Evolutionary conservation across 2,329 filamentous ascomycete species (phyloP).

Genomic region (Tolypocladium tundrense): DNA sequence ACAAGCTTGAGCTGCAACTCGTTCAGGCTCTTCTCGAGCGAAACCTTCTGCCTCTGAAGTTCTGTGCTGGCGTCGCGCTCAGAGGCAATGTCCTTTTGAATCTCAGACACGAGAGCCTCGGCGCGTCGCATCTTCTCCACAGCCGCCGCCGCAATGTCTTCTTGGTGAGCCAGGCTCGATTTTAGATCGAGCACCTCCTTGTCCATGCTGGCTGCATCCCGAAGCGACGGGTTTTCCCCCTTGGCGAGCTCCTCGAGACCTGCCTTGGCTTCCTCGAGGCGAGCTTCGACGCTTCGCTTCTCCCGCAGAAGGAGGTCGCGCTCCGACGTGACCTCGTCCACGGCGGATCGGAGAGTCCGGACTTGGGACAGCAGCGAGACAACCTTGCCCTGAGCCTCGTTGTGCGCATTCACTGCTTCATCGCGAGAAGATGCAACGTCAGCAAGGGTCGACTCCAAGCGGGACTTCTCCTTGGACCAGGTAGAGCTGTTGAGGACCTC

Average conservation of each 20-base stretch:
- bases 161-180: constrained; percentile 78
- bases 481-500: constrained; percentile 96
- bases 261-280: constrained; percentile 77
- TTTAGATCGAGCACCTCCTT: constrained; percentile 85
- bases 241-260: constrained; percentile 80
- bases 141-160: constrained; percentile 83
- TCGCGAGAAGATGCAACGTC: constrained; percentile 87
- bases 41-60: constrained; percentile 82
- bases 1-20: constrained; percentile 84
- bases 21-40: constrained; percentile 79
- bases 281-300: constrained; percentile 79
- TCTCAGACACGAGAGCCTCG: constrained; percentile 75
- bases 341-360: constrained; percentile 66
- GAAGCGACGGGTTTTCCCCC: constrained; percentile 77
- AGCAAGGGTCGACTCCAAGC: constrained; percentile 79
- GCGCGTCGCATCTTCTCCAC: constrained; percentile 96
- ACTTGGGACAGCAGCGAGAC: constrained; percentile 86
- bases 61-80: constrained; percentile 76
- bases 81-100: constrained; percentile 82
- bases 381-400: constrained; percentile 88
- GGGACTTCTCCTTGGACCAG: constrained; percentile 95
- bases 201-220: constrained; percentile 81
- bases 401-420: constrained; percentile 86
- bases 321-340: constrained; percentile 80
- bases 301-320: constrained; percentile 77